Evolutionary conservation across 495 filamentous ascomycete genomes (phyloP), one percentile per base, ranked within the genome.

Genomic region (Wilcoxina mikolae): DNA sequence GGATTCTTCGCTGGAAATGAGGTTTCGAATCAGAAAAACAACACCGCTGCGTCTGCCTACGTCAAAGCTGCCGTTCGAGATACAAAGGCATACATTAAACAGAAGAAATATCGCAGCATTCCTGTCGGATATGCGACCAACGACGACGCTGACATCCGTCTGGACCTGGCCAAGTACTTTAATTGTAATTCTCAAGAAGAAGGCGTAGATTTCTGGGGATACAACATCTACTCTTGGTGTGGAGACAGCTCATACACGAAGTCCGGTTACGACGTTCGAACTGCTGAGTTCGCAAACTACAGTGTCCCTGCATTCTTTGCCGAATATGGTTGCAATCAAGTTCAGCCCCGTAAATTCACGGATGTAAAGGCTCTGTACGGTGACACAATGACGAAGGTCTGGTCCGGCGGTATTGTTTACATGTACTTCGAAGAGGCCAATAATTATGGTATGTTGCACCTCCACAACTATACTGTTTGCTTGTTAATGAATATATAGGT

Each of bases 181-280:
- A 85, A 95, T 76, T 98, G 91, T 64, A 84, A 83, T 50, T 67
- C 76, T 28, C 53, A 71, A 26, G 70, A 71, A 0, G 72, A 77
- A 11, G 71, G 79, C 38, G 89, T 95, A 57, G 90, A 96, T 68
- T 95, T 87, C 75, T 95, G 87, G 87, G 91, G 91, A 50, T 95
- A 95, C 77, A 98, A 96, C 71, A 90, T 95, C 73, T 96, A 96
- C 72, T 89, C 85, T 33, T 98, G 91, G 91, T 98, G 91, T 65
- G 91, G 91, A 46, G 65, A 85, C 47, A 89, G 82, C 55, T 77
- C 74, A 53, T 90, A 82, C 65, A 60, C 70, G 44, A 58, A 69
- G 17, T 95, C 90, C 0, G 84, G 85, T 15, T 98, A 86, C 69
- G 73, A 83, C 58, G 75, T 74, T 24, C 80, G 88, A 61, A 87